Conservation (phyloP, 768 basidiomycete species). For the Termitomyces sp. region DNA sequence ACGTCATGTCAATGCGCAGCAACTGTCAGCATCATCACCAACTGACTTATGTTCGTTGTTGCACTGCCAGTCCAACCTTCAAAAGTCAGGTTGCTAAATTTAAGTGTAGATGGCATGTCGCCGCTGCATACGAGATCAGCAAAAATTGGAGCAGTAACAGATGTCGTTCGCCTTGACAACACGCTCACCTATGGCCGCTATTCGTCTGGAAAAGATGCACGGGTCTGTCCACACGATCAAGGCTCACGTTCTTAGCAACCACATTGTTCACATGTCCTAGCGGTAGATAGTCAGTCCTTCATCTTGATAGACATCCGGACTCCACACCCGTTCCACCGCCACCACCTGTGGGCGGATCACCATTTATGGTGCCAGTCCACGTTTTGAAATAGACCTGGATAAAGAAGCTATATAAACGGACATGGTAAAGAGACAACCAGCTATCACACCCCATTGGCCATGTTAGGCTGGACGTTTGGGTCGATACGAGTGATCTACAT, state of each 20-base stretch:
- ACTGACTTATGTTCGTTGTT: constrained; percentile 30
- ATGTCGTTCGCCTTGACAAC: not conserved
- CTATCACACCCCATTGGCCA: constrained; percentile 39
- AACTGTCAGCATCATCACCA: not conserved
- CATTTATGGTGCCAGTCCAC: constrained; percentile 46
- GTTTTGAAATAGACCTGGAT: constrained; percentile 50
- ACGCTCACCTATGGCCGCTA: constrained; percentile 34
- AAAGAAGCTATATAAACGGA: not conserved
- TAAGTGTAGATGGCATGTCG: constrained; percentile 42
- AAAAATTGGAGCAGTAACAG: no score
- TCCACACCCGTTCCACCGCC: constrained; percentile 43
- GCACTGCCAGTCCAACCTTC: constrained; percentile 23
- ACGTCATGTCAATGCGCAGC: not conserved
- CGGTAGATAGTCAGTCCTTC: not conserved
- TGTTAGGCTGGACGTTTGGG: constrained; percentile 48
- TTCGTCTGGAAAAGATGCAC: constrained; percentile 50
- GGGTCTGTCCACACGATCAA: constrained; percentile 42
- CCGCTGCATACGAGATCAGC: constrained; percentile 23
- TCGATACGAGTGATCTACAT: constrained; percentile 41
- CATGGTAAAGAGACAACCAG: not conserved
- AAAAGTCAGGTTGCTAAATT: constrained; percentile 42
- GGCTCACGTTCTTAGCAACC: constrained; percentile 31
- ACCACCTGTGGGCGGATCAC: constrained; percentile 49
- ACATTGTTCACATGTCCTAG: constrained; percentile 42
- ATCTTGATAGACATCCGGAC: not conserved